Percentiles rank a stretch among this genome's conserved stretches.
Conservation (phyloP, 345 rosid species). For the Excoecaria agallocha region DNA sequence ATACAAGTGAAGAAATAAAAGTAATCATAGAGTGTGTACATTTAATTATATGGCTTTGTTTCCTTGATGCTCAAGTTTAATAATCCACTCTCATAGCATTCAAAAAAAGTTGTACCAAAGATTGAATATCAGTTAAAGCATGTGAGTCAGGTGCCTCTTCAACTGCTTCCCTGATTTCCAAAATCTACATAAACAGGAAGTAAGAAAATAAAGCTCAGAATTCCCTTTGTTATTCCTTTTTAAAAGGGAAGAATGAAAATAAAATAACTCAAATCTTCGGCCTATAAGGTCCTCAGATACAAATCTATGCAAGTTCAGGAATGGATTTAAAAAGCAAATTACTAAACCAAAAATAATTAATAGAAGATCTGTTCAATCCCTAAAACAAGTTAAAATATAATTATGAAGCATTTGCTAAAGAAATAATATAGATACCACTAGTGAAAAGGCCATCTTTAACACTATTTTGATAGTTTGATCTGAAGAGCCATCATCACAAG, state of each 20-base stretch:
- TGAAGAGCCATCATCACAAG: background rate
- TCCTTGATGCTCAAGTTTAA: background rate
- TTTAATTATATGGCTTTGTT: background rate
- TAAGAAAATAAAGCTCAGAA: background rate
- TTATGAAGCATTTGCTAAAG: background rate
- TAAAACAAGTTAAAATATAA: background rate
- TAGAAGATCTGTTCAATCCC: background rate
- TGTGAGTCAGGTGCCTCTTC: constrained; percentile 66
- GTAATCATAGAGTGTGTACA: background rate
- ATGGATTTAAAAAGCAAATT: background rate
- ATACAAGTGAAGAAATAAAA: background rate
- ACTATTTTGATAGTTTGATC: background rate
- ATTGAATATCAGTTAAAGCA: constrained; percentile 52
- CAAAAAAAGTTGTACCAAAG: constrained; percentile 45
- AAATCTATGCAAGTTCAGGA: background rate
- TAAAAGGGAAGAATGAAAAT: background rate
- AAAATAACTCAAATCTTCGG: background rate
- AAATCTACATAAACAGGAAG: constrained; percentile 46
- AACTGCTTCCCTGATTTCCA: constrained; percentile 91
- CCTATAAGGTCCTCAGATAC: background rate
- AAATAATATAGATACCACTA: background rate
- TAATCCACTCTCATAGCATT: constrained; percentile 3
- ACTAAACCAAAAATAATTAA: too few species aligned
- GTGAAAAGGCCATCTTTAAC: too few species aligned
- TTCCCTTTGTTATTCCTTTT: background rate